Evolutionary conservation across 805 yeast species (phyloP).

Genomic region (Saturnispora kantuleensis): DNA sequence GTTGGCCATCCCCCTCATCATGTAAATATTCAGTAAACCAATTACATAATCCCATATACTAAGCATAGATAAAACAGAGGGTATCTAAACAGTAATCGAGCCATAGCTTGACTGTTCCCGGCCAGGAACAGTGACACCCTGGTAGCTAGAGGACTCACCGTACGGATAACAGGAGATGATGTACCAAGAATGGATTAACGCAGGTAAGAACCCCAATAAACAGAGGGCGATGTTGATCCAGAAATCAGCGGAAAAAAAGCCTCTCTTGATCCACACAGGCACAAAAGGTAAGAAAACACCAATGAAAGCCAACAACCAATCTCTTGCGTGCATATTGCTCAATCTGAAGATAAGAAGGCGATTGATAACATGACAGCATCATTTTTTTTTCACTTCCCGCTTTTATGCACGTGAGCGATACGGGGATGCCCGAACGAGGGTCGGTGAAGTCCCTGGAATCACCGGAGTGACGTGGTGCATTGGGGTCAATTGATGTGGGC

Average conservation of each 20-base stretch:
- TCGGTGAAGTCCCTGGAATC: too few species aligned
- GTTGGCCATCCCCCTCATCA: neutral
- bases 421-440: too few species aligned
- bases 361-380: neutral
- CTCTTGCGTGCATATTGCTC: conserved; percentile 27
- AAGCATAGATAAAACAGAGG: neutral
- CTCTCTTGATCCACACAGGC: conserved; percentile 62
- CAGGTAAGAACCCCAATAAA: conserved; percentile 65
- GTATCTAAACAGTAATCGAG: conserved; percentile 15
- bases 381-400: neutral
- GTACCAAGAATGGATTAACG: conserved; percentile 68
- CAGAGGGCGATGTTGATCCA: conserved; percentile 60
- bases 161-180: conserved; percentile 65
- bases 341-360: neutral
- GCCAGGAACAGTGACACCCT: conserved; percentile 29
- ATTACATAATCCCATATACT: too few species aligned
- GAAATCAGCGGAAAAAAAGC: conserved; percentile 48
- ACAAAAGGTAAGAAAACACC: conserved; percentile 66
- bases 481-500: too few species aligned
- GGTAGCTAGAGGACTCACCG: conserved; percentile 20
- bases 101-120: conserved; percentile 28
- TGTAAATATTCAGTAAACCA: too few species aligned
- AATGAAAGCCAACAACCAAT: conserved; percentile 54
- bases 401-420: too few species aligned
- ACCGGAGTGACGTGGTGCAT: too few species aligned